Conservation (phyloP, 1,139 yeast genomes). For the Hyphopichia buzzinii region DNA sequence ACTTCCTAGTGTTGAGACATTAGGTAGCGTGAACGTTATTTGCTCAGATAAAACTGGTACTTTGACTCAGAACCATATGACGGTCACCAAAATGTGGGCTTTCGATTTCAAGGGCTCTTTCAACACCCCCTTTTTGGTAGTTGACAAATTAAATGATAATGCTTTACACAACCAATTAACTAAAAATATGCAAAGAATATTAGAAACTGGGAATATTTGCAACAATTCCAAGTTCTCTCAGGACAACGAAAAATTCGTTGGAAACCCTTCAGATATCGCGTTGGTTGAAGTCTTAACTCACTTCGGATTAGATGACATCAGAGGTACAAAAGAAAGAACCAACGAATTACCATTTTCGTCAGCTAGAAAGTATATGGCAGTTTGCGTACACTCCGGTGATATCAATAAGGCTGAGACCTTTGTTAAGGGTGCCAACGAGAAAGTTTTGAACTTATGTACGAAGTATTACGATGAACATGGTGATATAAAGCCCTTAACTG, state of each 20-base stretch:
- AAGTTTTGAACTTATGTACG: conserved; percentile 60
- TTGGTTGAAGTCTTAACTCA: conserved; percentile 69
- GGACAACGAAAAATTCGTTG: conserved; percentile 72
- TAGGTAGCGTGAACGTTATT: conserved; percentile 92
- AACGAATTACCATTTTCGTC: conserved; percentile 87
- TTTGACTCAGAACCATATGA: conserved; percentile 90
- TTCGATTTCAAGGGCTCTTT: conserved; percentile 62
- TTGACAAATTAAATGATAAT: conserved; percentile 44
- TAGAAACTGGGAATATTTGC: conserved; percentile 75
- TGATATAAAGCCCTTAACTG: conserved; percentile 50
- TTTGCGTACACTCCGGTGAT: conserved; percentile 60
- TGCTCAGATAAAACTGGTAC: conserved; percentile 97
- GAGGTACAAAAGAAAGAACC: conserved; percentile 56
- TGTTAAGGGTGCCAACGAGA: conserved; percentile 90
- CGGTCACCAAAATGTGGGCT: conserved; percentile 85
- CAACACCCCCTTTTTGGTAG: conserved; percentile 43
- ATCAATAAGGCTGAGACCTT: conserved; percentile 53
- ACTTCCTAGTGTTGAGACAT: conserved; percentile 91
- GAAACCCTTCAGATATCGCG: conserved; percentile 95
- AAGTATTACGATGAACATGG: conserved; percentile 61
- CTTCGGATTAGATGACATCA: conserved; percentile 69
- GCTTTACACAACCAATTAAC: conserved; percentile 47
- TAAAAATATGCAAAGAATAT: conserved; percentile 49
- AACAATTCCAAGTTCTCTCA: conserved; percentile 73
- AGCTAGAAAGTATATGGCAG: conserved; percentile 85